These are phyloP conservation scores for Meripilus lineatus DNA, from an alignment of 1,284 basidiomycete genomes.

Conservation along the genomic window DNA sequence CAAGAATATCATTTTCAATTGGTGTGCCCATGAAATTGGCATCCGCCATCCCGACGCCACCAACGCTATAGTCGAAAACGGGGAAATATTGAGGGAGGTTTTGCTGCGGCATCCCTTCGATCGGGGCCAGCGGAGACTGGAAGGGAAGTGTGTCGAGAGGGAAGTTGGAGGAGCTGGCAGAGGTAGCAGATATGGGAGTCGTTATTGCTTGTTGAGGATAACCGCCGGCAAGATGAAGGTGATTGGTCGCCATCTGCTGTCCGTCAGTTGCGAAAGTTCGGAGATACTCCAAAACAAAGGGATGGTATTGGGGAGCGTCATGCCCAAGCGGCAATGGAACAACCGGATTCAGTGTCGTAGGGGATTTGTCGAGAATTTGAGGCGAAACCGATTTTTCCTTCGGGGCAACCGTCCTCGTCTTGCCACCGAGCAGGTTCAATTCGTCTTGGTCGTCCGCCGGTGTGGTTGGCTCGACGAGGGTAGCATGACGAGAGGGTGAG, in stretches of 20 bases:
- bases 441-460: slow-evolving; percentile 63
- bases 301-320: slow-evolving; percentile 38
- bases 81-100: slow-evolving; percentile 67
- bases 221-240: not conserved
- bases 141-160: slow-evolving; percentile 3
- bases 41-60: slow-evolving; percentile 25
- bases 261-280: slow-evolving; percentile 48
- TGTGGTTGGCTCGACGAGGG: slow-evolving; percentile 38
- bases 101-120: slow-evolving; percentile 21
- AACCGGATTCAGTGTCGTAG: slow-evolving; percentile 60
- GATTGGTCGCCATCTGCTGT: slow-evolving; percentile 10
- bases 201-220: not conserved
- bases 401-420: slow-evolving; percentile 63
- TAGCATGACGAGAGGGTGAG: slow-evolving; percentile 38
- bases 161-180: slow-evolving; percentile 8
- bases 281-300: slow-evolving; percentile 61
- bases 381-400: slow-evolving; percentile 49
- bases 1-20: slow-evolving; percentile 20
- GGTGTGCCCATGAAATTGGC: slow-evolving; percentile 16
- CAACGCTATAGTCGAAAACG: slow-evolving; percentile 62
- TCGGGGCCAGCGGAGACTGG: slow-evolving; percentile 13
- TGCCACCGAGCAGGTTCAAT: slow-evolving; percentile 63
- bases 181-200: slow-evolving; percentile 18
- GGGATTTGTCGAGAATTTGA: slow-evolving; percentile 55
- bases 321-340: slow-evolving; percentile 30